Conservation (phyloP, 306 rosid genomes). For the Prunus mongolica region DNA sequence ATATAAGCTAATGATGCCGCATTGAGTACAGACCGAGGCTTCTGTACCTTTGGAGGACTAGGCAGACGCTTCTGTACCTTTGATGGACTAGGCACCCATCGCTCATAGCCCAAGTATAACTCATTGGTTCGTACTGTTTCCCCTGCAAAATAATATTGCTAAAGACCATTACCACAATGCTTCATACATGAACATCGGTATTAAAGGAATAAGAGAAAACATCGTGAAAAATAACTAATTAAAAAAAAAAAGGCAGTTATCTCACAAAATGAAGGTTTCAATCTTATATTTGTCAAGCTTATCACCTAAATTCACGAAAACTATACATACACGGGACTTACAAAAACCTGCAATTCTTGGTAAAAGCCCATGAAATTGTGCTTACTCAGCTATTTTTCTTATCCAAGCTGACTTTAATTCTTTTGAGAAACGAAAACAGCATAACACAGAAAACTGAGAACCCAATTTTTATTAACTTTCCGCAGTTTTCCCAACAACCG, state of each 20-base stretch:
- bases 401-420: not conserved
- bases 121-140: slow-evolving; percentile 28
- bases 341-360: not conserved
- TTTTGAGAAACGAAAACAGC: not conserved
- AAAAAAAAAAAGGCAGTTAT: not conserved
- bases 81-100: slow-evolving; percentile 82
- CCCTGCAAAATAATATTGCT: slow-evolving; percentile 16
- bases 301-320: too few species aligned
- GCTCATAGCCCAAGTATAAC: slow-evolving; percentile 66
- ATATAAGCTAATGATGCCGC: slow-evolving; percentile 80
- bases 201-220: not conserved
- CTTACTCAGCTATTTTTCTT: not conserved
- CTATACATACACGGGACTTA: not conserved
- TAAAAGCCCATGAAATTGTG: not conserved
- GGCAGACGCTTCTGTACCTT: slow-evolving; percentile 56
- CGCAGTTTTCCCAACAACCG: not conserved
- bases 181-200: not conserved
- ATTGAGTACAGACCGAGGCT: slow-evolving; percentile 74
- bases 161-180: not conserved
- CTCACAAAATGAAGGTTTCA: not conserved
- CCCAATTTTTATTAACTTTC: not conserved
- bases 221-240: too few species aligned
- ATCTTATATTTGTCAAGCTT: not conserved
- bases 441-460: not conserved
- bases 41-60: slow-evolving; percentile 59